phyloP scores from a whole-genome alignment of 1,139 yeast species.

The Nakaseomyces sp. region DNA sequence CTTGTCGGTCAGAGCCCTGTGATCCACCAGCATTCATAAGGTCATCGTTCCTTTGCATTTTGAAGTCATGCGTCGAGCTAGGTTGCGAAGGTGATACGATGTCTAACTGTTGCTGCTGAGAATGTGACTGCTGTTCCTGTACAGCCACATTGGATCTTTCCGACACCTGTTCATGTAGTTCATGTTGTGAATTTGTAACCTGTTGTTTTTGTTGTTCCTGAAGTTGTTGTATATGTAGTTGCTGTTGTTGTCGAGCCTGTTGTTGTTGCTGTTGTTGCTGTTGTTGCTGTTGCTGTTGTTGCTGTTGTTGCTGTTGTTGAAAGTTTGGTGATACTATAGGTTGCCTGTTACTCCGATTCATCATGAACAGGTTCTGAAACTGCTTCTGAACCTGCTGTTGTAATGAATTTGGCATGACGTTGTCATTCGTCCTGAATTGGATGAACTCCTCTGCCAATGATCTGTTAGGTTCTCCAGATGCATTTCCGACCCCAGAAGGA shows the following conservation, averaged over 20 bases:
- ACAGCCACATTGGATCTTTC: not conserved
- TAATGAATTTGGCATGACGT: constrained; percentile 4
- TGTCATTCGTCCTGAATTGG: not conserved
- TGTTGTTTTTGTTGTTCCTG: not conserved
- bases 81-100: not conserved
- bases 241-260: not conserved
- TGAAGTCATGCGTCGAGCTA: not conserved
- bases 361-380: constrained; percentile 19
- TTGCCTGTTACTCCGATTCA: constrained; percentile 7
- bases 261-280: not conserved
- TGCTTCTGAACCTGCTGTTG: constrained; percentile 23
- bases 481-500: not conserved
- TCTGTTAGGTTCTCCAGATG: not conserved
- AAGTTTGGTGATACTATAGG: not conserved
- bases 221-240: not conserved
- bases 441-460: not conserved
- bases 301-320: not conserved
- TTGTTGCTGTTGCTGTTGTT: not conserved
- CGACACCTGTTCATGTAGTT: not conserved
- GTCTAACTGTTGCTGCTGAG: not conserved
- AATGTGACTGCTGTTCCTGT: not conserved
- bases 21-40: not conserved
- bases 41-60: not conserved
- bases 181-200: too few species aligned
- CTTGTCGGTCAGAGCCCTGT: not conserved